phyloP scores from a whole-genome alignment of 2,329 filamentous ascomycete species.

The Lizonia empirigonia region DNA sequence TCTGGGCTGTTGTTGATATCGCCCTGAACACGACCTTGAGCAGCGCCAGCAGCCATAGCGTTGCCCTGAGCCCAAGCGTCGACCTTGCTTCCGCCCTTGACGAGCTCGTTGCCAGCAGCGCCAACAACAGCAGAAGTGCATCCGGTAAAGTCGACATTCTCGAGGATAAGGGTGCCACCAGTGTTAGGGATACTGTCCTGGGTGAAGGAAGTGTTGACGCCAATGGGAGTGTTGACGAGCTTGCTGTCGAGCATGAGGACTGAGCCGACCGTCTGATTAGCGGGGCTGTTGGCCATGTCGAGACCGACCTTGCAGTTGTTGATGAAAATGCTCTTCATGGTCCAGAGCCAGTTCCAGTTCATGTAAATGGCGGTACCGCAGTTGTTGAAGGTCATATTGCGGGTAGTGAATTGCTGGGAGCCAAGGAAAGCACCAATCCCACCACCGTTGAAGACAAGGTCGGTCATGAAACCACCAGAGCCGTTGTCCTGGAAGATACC shows the following conservation, averaged over 20 bases:
- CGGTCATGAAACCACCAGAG: constrained; percentile 65
- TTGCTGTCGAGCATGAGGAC: constrained; percentile 81
- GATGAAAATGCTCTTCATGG: constrained; percentile 53
- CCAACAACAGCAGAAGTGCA: constrained; percentile 70
- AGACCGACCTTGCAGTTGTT: constrained; percentile 55
- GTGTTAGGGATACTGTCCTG: constrained; percentile 70
- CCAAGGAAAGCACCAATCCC: constrained; percentile 64
- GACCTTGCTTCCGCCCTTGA: constrained; percentile 73
- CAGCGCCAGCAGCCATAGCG: constrained; percentile 61
- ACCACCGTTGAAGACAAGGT: constrained; percentile 66
- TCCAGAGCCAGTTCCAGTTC: constrained; percentile 63
- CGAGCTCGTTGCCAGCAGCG: constrained; percentile 63
- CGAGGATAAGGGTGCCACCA: constrained; percentile 81
- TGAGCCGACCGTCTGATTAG: constrained; percentile 81
- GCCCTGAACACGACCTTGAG: constrained; percentile 62
- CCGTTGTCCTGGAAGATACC: constrained; percentile 67
- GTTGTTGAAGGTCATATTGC: constrained; percentile 58
- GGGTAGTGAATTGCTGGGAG: constrained; percentile 66
- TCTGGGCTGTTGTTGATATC: constrained; percentile 52
- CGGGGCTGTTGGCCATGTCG: constrained; percentile 60
- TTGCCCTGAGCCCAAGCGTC: constrained; percentile 80
- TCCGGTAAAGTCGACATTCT: constrained; percentile 85
- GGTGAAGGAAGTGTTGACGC: constrained; percentile 76
- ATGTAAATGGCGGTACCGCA: constrained; percentile 58
- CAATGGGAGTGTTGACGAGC: constrained; percentile 75